Evolutionary conservation across 441 rosid genomes (phyloP), one percentile per base, ranked within the genome.

Genomic region (Populus hybrid): DNA sequence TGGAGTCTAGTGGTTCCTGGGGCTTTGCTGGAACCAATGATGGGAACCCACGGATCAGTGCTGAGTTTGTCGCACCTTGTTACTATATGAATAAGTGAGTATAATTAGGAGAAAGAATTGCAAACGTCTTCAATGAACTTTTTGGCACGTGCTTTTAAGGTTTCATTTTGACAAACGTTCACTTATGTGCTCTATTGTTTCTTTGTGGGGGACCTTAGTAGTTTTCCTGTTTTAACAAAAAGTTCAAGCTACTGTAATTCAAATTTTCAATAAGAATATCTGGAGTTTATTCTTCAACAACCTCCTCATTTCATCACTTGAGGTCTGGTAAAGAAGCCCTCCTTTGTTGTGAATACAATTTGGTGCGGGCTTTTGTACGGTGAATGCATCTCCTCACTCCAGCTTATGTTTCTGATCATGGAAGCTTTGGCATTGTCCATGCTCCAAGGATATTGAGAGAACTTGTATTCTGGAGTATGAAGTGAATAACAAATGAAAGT

Each of bases 61-160:
- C 97, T 10, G 88, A 91, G 83, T 95, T 95, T 78, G 82, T 92
- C 57, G 97, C 99, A 68, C 99, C 98, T 1, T 94, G 99, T 85
- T 95, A 95, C 82, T 87, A 86, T 75, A 78, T 91, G 12, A 95
- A 94, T 79, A 95, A 92, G 97, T 95, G 81, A 81, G 91, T 78
- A 3, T 4, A 34, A 8, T 30, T 40, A 6, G 36, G 24, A 50
- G 4, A 6, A 79, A 70, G 35, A 61, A 26, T 40, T 79, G 65
- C 23, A 23, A 10, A 46, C 46, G 6, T 65, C 10, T 8, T 16
- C 11, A 16, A 21, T 10, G 61, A 65, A 10, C 35, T 66, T 50
- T 74, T 70, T 59, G 63, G n/a, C n/a, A 23, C 46, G 14, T 6
- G 10, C n/a, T 10, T 61, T 20, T 3, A 24, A 35, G 61, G 23